Conservation (phyloP, 257 asterid species). For the Solanum habrochaites region DNA sequence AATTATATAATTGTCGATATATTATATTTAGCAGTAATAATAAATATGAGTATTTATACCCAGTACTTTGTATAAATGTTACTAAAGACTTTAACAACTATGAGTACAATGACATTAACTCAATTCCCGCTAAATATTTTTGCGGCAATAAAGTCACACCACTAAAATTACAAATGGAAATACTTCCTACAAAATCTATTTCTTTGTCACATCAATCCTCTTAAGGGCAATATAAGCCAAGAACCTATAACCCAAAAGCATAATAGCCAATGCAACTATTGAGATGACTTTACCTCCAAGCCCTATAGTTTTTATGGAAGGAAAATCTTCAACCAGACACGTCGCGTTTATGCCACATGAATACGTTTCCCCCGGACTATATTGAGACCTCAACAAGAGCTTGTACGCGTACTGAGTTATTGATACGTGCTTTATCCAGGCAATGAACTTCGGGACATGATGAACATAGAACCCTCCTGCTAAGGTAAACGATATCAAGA, state of each 20-base stretch:
- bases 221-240: conserved; percentile 64
- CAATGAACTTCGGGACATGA: conserved; percentile 43
- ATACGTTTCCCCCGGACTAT: conserved; percentile 29
- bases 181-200: conserved; percentile 9
- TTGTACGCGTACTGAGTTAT: conserved; percentile 48
- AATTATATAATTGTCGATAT: no score
- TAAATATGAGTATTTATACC: neutral
- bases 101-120: fast-evolving
- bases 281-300: conserved; percentile 17
- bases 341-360: conserved; percentile 7
- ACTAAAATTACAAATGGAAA: neutral
- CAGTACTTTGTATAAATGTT: neutral
- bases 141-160: neutral
- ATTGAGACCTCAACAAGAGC: conserved; percentile 50
- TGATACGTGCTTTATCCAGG: conserved; percentile 59
- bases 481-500: conserved; percentile 43
- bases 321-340: conserved; percentile 51
- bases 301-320: conserved; percentile 40
- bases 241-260: conserved; percentile 56
- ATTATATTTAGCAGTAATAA: no score
- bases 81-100: neutral
- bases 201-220: conserved; percentile 55
- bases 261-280: conserved; percentile 27
- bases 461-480: conserved; percentile 67
- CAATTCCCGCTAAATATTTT: neutral